phyloP scores from a whole-genome alignment of 2,329 filamentous ascomycete species.

The Berkeleyomyces basicola region DNA sequence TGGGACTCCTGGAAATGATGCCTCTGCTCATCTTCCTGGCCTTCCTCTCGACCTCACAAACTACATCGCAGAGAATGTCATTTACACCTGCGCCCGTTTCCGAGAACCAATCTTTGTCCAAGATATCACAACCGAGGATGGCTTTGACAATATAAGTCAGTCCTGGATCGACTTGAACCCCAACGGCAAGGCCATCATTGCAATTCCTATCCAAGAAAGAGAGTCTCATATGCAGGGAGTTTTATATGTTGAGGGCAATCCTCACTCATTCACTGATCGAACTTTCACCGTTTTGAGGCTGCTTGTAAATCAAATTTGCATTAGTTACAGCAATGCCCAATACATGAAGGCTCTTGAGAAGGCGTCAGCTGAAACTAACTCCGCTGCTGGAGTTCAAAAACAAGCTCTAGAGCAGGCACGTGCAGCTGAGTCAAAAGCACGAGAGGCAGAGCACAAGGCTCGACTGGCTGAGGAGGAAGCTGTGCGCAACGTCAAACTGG shows the following conservation, averaged over 20 bases:
- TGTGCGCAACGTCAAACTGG: constrained; percentile 62
- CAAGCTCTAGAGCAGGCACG: constrained; percentile 54
- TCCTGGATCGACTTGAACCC: constrained; percentile 53
- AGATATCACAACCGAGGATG: constrained; percentile 57
- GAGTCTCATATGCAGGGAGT: constrained; percentile 54
- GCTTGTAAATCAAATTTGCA: constrained; percentile 63
- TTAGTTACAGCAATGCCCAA: constrained; percentile 52
- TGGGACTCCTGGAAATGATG: constrained; percentile 52
- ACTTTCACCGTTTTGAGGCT: constrained; percentile 50
- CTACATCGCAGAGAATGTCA: constrained; percentile 58
- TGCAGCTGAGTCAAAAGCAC: constrained; percentile 6
- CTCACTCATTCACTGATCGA: constrained; percentile 61
- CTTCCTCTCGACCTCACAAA: constrained; percentile 48
- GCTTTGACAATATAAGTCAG: constrained; percentile 59
- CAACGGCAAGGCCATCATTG: constrained; percentile 56
- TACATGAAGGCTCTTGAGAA: constrained; percentile 57
- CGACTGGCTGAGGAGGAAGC: constrained; percentile 62
- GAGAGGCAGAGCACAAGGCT: constrained; percentile 55
- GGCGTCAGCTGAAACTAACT: constrained; percentile 60
- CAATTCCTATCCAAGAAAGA: constrained; percentile 63
- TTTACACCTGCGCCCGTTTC: constrained; percentile 62
- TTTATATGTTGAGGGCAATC: constrained; percentile 58
- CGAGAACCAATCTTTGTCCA: constrained; percentile 58
- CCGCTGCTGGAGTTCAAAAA: constrained; percentile 65
- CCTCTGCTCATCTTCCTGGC: constrained; percentile 48